phyloP scores from a whole-genome alignment of 1,139 yeast genomes.

The Sugiyamaella japonica region DNA sequence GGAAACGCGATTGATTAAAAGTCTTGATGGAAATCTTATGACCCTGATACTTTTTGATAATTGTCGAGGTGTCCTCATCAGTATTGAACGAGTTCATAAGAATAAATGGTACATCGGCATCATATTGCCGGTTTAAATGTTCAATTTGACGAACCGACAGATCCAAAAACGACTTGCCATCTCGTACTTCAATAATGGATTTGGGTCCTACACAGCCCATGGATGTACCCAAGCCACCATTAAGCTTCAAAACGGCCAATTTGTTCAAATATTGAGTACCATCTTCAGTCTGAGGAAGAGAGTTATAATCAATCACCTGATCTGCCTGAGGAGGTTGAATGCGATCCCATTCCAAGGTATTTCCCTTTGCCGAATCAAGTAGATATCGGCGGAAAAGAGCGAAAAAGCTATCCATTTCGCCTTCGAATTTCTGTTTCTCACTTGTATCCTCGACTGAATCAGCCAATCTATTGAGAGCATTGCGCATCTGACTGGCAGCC shows the following conservation, averaged over 20 bases:
- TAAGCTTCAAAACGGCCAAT: conserved; percentile 91
- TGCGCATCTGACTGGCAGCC: conserved; percentile 98
- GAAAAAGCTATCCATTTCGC: conserved; percentile 93
- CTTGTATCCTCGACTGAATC: conserved; percentile 68
- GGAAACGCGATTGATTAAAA: conserved; percentile 95
- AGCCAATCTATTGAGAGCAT: conserved; percentile 84
- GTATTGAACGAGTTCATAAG: conserved; percentile 99
- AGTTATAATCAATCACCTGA: conserved; percentile 80
- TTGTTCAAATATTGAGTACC: conserved; percentile 61
- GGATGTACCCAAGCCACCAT: conserved; percentile 98
- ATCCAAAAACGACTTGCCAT: conserved; percentile 95
- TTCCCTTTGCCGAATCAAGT: conserved; percentile 83
- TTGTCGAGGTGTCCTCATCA: conserved; percentile 90
- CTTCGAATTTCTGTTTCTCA: conserved; percentile 66
- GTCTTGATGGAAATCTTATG: conserved; percentile 95
- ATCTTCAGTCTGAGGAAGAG: conserved; percentile 42
- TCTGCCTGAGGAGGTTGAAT: conserved; percentile 85
- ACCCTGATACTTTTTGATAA: conserved; percentile 94
- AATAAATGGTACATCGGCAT: conserved; percentile 91
- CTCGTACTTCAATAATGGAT: conserved; percentile 96
- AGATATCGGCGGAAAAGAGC: conserved; percentile 90
- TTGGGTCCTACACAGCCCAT: conserved; percentile 99
- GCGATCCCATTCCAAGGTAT: conserved; percentile 89
- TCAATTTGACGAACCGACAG: conserved; percentile 96
- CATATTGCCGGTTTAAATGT: conserved; percentile 85